Evolutionary conservation across 164 flowering plant genomes (phyloP).

Genomic region (Annona squamosa): DNA sequence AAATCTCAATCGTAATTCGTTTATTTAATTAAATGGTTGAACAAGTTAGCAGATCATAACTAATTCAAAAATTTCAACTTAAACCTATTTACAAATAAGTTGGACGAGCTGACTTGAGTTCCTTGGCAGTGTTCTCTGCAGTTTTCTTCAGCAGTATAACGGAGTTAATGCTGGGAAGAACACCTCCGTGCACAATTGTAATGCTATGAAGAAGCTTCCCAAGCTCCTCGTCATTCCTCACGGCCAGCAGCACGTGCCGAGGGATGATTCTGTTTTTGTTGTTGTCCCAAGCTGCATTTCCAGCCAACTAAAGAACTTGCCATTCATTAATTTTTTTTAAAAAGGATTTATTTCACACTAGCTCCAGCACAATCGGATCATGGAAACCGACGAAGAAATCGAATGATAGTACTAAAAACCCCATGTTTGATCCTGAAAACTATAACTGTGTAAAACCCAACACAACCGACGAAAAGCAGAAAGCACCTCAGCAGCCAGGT

Average conservation of each 20-base stretch:
- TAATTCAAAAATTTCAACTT: too few relatives aligned
- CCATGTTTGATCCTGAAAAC: not conserved
- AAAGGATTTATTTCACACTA: not conserved
- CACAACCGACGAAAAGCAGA: not conserved
- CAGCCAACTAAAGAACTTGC: conserved; percentile 13
- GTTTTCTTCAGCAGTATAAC: conserved; percentile 58
- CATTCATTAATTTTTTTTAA: not conserved
- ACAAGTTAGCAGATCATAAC: too few relatives aligned
- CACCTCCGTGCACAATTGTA: conserved; percentile 69
- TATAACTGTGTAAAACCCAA: not conserved
- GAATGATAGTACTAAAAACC: not conserved
- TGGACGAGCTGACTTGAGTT: not conserved
- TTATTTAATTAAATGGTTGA: too few relatives aligned
- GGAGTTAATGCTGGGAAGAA: conserved; percentile 68
- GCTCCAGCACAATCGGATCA: not conserved
- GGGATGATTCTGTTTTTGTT: conserved; percentile 15
- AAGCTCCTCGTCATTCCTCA: conserved; percentile 35
- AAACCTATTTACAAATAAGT: too few relatives aligned
- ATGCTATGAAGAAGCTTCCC: conserved; percentile 59
- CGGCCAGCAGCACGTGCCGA: conserved; percentile 10
- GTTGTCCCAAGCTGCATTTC: conserved; percentile 13
- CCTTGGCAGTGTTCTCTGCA: conserved; percentile 23
- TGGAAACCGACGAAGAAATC: not conserved
- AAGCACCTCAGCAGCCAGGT: conserved; percentile 59
- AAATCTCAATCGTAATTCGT: too few relatives aligned